Conservation (phyloP, 2,329 filamentous ascomycete genomes). For the Rutstroemia sydowiana region DNA sequence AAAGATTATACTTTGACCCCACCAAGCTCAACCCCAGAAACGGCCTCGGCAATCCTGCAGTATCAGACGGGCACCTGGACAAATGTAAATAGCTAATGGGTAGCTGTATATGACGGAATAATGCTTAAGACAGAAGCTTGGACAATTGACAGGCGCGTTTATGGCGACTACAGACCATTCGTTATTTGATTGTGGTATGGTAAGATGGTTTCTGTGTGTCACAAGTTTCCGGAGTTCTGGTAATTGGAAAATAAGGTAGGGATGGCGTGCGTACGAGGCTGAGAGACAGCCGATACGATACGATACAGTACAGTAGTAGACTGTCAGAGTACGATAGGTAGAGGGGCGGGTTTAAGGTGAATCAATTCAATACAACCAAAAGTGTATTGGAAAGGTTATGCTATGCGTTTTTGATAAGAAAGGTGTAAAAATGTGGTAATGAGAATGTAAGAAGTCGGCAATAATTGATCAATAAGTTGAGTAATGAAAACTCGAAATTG, state of each 20-base stretch:
- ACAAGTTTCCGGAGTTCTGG: not conserved
- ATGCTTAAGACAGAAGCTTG: slow-evolving; percentile 9
- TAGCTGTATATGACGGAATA: slow-evolving; percentile 1
- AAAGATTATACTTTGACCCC: slow-evolving; percentile 3
- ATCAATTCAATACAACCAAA: no score
- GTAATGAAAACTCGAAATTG: slow-evolving; percentile 13
- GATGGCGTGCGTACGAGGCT: slow-evolving; percentile 10
- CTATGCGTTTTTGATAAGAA: no score
- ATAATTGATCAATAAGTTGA: slow-evolving; percentile 10
- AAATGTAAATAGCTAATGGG: not conserved
- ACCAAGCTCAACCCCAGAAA: slow-evolving; percentile 3
- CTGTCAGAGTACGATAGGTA: not conserved
- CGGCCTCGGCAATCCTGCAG: slow-evolving; percentile 8
- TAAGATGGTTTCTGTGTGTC: slow-evolving; percentile 5
- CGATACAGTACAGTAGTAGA: not conserved
- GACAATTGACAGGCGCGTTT: slow-evolving; percentile 3
- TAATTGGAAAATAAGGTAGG: slow-evolving; percentile 4
- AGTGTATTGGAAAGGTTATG: no score
- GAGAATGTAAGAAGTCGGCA: slow-evolving; percentile 9
- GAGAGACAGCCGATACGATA: not conserved
- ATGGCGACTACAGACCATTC: slow-evolving; percentile 4
- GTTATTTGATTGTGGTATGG: slow-evolving; percentile 9
- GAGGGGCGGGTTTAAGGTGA: not conserved
- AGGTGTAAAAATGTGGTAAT: slow-evolving; percentile 10
- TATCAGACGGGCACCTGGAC: slow-evolving; percentile 1